These are phyloP conservation scores for Cochlearia excelsa DNA, from an alignment of 345 rosid species.

Conservation along the genomic window DNA sequence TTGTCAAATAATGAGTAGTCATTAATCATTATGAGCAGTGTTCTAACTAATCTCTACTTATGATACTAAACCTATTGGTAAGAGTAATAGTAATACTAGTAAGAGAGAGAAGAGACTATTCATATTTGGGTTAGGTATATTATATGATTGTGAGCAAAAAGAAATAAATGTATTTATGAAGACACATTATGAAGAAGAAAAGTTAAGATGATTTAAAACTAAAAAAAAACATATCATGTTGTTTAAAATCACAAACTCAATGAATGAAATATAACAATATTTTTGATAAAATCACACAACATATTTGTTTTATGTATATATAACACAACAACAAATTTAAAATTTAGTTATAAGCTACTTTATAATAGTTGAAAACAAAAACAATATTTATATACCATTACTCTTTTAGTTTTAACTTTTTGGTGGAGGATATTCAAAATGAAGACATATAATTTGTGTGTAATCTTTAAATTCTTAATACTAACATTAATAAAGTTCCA, in stretches of 20 bases:
- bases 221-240: slow-evolving; percentile 2
- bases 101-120: slow-evolving; percentile 13
- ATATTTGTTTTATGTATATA: too few relatives aligned
- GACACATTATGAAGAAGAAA: slow-evolving; percentile 8
- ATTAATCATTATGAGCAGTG: slow-evolving; percentile 26
- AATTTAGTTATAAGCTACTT: too few relatives aligned
- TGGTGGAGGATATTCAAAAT: not conserved
- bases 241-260: not conserved
- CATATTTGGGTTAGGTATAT: slow-evolving; percentile 19
- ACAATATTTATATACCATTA: too few relatives aligned
- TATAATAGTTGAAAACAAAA: too few relatives aligned
- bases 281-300: too few relatives aligned
- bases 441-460: not conserved
- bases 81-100: slow-evolving; percentile 6
- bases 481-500: slow-evolving; percentile 24
- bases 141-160: slow-evolving; percentile 4
- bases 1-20: slow-evolving; percentile 19
- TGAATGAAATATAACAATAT: too few relatives aligned
- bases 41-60: not conserved
- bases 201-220: slow-evolving; percentile 1
- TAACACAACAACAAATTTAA: too few relatives aligned
- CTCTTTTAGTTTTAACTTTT: not conserved
- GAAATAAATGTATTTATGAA: not conserved
- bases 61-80: not conserved
- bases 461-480: slow-evolving; percentile 27